A percentile compares a stretch with the other conserved stretches of the same genome.
Evolutionary conservation across 225 moss, liverwort and hornwort species (phyloP).

Genomic region (Pseudisothecium myosuroides): DNA sequence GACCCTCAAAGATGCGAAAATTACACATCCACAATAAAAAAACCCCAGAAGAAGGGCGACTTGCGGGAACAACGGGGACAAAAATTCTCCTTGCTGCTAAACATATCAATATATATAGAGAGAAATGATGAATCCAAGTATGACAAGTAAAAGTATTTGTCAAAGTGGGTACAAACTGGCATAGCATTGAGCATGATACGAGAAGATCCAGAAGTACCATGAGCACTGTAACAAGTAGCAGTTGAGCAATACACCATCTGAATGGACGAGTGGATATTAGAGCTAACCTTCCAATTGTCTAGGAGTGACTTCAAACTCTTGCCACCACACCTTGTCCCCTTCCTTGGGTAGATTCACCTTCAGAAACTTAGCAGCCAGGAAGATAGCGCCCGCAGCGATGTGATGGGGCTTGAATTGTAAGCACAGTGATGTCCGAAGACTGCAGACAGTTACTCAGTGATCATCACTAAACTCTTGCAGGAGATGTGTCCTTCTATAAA

Average conservation of each 20-base stretch:
- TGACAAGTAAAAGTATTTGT: not conserved
- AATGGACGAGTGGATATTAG: not conserved
- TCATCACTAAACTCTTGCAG: constrained; percentile 6
- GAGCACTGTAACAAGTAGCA: not conserved
- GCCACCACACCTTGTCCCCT: constrained; percentile 55
- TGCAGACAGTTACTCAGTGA: constrained; percentile 39
- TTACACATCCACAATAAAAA: not conserved
- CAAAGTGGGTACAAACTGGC: not conserved
- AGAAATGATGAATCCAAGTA: not conserved
- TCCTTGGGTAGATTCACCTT: constrained; percentile 49
- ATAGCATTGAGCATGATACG: not conserved
- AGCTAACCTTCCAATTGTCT: constrained; percentile 43
- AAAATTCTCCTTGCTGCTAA: not conserved
- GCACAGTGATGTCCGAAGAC: constrained; percentile 91
- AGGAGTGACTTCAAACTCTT: constrained; percentile 48
- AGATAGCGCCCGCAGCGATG: constrained; percentile 93
- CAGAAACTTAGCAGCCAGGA: constrained; percentile 92
- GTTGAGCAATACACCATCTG: not conserved
- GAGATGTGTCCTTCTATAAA: not conserved
- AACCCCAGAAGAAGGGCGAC: not conserved
- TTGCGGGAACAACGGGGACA: not conserved
- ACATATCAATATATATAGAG: not conserved
- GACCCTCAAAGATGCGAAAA: not conserved
- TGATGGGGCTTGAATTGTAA: constrained; percentile 94
- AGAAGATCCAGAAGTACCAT: not conserved